Conservation (phyloP, 208 protist species). For the Phytomonas sp. region DNA sequence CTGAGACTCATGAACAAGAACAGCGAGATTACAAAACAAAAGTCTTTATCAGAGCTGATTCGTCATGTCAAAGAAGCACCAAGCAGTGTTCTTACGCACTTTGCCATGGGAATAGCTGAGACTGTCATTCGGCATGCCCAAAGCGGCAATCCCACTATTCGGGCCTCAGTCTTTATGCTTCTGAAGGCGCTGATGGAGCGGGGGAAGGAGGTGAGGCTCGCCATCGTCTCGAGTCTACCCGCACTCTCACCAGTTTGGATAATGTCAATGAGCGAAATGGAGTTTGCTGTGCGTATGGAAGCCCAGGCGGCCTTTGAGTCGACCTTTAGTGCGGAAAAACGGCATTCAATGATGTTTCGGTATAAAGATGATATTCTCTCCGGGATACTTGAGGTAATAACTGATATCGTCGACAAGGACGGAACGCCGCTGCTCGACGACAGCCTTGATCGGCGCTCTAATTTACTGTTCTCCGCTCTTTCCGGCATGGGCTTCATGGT, state of each 20-base stretch:
- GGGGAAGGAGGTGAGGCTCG: constrained; percentile 35
- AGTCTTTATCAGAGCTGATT: constrained; percentile 60
- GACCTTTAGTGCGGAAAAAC: constrained; percentile 52
- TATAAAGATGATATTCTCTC: constrained; percentile 48
- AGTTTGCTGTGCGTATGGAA: constrained; percentile 35
- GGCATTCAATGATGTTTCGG: constrained; percentile 37
- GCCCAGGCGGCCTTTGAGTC: constrained; percentile 54
- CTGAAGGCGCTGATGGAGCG: constrained; percentile 42
- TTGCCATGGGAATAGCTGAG: constrained; percentile 45
- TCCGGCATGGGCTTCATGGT: constrained; percentile 77
- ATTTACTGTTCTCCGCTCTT: constrained; percentile 48
- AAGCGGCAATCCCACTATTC: constrained; percentile 53
- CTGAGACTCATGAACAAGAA: constrained; percentile 61
- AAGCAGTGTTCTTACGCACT: constrained; percentile 35
- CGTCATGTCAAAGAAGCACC: constrained; percentile 15
- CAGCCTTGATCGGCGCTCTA: constrained; percentile 52
- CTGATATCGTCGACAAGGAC: constrained; percentile 22
- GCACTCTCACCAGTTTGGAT: constrained; percentile 59
- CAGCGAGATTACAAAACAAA: constrained; percentile 82
- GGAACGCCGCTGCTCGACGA: constrained; percentile 57
- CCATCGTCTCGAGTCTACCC: constrained; percentile 31
- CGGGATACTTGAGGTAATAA: constrained; percentile 28
- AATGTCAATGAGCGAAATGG: constrained; percentile 80
- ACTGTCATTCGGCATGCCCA: constrained; percentile 50
- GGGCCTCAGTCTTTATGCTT: constrained; percentile 39